Conservation (phyloP, 805 yeast genomes). For the Saccharomycopsis vini region DNA sequence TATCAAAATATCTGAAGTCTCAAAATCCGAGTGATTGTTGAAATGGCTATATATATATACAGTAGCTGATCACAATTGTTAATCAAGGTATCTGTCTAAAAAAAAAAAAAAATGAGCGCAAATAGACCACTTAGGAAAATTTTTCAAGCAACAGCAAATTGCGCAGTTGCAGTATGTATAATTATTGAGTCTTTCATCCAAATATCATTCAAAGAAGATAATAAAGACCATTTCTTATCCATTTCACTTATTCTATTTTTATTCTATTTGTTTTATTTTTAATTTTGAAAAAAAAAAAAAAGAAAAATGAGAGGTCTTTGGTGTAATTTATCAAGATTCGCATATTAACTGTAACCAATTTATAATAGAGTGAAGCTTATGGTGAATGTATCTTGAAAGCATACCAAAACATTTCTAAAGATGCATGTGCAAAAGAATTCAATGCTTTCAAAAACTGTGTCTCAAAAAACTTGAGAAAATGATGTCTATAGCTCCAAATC, state of each 20-base stretch:
- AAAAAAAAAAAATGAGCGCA: not conserved
- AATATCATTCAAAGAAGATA: too few relatives aligned
- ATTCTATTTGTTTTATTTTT: too few relatives aligned
- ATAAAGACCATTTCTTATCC: too few relatives aligned
- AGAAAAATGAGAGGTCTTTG: too few relatives aligned
- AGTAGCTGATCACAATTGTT: too few relatives aligned
- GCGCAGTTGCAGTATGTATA: conserved; percentile 25
- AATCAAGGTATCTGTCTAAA: too few relatives aligned
- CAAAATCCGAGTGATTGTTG: too few relatives aligned
- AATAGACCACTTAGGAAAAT: conserved; percentile 36
- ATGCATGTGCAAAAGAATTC: conserved; percentile 47
- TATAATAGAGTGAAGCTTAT: conserved; percentile 27
- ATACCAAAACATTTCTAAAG: conserved; percentile 42
- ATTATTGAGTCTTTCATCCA: not conserved
- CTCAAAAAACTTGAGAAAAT: conserved; percentile 25
- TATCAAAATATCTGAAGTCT: too few relatives aligned
- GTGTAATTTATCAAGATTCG: not conserved
- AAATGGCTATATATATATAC: too few relatives aligned
- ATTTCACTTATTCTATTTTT: too few relatives aligned
- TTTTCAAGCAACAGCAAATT: conserved; percentile 31
- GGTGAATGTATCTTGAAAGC: conserved; percentile 46
- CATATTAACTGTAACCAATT: not conserved
- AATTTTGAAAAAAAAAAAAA: too few relatives aligned
- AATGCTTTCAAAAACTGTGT: conserved; percentile 42
- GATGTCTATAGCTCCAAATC: too few relatives aligned